phyloP scores from a whole-genome alignment of 2,329 filamentous ascomycete species.

The Sporothrix pseudoabietina region DNA sequence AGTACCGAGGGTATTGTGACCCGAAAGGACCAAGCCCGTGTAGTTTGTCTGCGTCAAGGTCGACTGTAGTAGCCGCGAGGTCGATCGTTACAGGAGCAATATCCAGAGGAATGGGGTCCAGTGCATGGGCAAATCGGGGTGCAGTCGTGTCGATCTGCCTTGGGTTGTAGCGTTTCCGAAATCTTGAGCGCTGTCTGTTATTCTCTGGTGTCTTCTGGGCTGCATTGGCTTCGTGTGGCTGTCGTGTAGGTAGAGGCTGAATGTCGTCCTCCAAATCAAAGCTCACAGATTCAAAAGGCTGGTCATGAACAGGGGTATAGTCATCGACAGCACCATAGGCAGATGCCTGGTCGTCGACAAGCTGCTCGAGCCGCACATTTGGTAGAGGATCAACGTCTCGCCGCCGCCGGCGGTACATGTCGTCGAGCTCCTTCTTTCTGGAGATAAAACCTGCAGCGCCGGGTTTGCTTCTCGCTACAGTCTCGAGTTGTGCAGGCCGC shows the following conservation, averaged over 20 bases:
- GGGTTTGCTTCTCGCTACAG: constrained; percentile 42
- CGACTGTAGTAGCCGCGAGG: not conserved
- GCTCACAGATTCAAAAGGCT: not conserved
- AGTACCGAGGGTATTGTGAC: constrained; percentile 62
- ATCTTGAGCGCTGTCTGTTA: constrained; percentile 39
- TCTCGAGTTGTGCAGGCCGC: constrained; percentile 59
- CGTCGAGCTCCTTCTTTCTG: constrained; percentile 59
- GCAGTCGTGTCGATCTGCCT: constrained; percentile 52
- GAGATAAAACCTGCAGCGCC: constrained; percentile 48
- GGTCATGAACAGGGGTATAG: not conserved
- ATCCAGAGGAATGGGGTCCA: constrained; percentile 52
- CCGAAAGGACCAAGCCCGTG: constrained; percentile 61
- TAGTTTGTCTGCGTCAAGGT: constrained; percentile 46
- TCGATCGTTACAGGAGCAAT: constrained; percentile 8
- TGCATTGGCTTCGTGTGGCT: not conserved
- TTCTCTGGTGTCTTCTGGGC: not conserved
- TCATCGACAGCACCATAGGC: not conserved
- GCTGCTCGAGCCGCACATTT: constrained; percentile 43
- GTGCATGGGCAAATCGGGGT: constrained; percentile 56
- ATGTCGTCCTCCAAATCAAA: not conserved
- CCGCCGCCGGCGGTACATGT: constrained; percentile 51
- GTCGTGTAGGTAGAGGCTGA: not conserved
- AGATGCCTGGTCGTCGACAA: constrained; percentile 34
- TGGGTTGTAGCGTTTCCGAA: constrained; percentile 51
- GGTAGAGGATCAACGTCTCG: constrained; percentile 36